Evolutionary conservation across 345 rosid genomes (phyloP), one percentile per base, ranked within the genome.

Genomic region (Euphorbia tirucalli): DNA sequence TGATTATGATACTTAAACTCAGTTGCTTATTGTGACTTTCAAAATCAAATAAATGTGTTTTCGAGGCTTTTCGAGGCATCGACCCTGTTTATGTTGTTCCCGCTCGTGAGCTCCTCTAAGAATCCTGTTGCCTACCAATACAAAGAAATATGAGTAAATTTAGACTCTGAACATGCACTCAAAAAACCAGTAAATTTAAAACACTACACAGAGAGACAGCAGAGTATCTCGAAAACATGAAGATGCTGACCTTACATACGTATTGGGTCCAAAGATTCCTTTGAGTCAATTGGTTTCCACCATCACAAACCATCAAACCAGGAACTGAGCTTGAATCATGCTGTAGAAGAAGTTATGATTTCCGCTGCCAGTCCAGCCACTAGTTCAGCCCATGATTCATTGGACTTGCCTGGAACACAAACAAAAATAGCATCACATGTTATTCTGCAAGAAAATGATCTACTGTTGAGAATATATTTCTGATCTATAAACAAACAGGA

Each of bases 51-150:
- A 81, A 68, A 77, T 61, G 68, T 94, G 86, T 81, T 90, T 95
- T 46, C 94, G 87, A 83, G 99, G 32, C 88, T 73, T n/a, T n/a
- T n/a, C n/a, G n/a, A n/a, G n/a, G n/a, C n/a, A n/a, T 18, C 93
- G 93, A 27, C 98, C 97, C 74, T 82, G 88, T 72, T 61, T 78
- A 78, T 95, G 98, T 66, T 92, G 93, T 68, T 92, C 99, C 99
- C 99, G 92, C 59, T 95, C 98, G 25, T 90, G 88, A 28, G 80
- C 89, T 77, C 99, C 99, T 84, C 98, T 84, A 52, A 95, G 96
- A 37, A 92, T 84, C 69, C 83, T 86, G 79, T 90, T 83, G 16
- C 97, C 98, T 92, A 69, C 32, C 71, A 71, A 71, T 46, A 56
- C 21, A 62, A 13, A 49, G 7, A 57, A 21, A 54, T 22, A 57